phyloP scores from a whole-genome alignment of 768 basidiomycete species.

The Mycena floridula region DNA sequence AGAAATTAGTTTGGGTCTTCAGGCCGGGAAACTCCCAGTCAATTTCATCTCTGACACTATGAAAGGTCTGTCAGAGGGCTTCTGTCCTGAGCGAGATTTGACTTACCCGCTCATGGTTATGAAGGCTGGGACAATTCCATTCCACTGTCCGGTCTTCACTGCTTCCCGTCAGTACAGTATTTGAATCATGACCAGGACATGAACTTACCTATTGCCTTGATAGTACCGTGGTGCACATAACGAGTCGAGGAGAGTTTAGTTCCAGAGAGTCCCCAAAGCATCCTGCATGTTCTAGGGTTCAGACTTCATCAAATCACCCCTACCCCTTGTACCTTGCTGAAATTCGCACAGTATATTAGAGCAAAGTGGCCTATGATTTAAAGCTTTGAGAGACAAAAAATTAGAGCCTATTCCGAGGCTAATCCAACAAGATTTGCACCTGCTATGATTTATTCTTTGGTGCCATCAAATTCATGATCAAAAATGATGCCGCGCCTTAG shows the following conservation, averaged over 20 bases:
- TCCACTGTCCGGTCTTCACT: conserved; percentile 81
- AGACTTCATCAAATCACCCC: too few species aligned
- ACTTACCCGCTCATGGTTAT: conserved; percentile 75
- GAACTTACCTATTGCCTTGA: conserved; percentile 54
- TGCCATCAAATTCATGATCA: too few species aligned
- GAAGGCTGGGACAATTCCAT: conserved; percentile 78
- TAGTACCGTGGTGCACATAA: conserved; percentile 76
- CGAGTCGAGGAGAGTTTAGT: conserved; percentile 75
- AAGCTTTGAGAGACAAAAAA: too few species aligned
- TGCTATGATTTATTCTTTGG: too few species aligned
- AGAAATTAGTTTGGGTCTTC: conserved; percentile 72
- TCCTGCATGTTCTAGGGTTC: too few species aligned
- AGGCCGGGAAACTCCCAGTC: conserved; percentile 84
- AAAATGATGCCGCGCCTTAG: too few species aligned
- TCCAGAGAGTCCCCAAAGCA: too few species aligned
- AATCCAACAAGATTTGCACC: too few species aligned
- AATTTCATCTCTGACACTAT: conserved; percentile 68
- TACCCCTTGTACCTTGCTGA: too few species aligned
- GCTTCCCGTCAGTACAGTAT: not conserved
- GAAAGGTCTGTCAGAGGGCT: not conserved
- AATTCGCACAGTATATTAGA: too few species aligned
- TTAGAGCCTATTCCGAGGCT: too few species aligned
- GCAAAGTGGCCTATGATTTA: too few species aligned
- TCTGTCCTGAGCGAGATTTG: not conserved
- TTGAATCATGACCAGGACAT: not conserved